Evolutionary conservation across 257 asterid species (phyloP).

Genomic region (Solanum etuberosum): DNA sequence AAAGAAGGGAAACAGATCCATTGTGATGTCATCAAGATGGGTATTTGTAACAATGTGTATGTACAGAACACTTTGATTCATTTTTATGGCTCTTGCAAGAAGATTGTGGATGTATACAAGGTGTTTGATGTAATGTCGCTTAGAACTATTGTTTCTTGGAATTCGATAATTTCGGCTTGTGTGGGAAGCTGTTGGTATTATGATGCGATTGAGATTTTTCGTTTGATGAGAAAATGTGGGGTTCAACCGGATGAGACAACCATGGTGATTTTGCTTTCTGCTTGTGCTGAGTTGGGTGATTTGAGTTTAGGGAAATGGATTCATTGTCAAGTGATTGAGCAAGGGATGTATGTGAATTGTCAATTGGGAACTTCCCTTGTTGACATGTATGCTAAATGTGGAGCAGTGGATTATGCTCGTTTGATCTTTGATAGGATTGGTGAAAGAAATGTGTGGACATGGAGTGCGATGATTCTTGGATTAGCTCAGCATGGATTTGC

Average conservation of each 20-base stretch:
- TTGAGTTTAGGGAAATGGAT: slow-evolving; percentile 59
- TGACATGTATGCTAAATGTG: slow-evolving; percentile 76
- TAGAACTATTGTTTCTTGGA: slow-evolving; percentile 63
- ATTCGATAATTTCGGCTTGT: slow-evolving; percentile 51
- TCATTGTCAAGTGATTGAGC: slow-evolving; percentile 54
- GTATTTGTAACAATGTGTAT: slow-evolving; percentile 34
- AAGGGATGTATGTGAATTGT: slow-evolving; percentile 38
- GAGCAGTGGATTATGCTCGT: slow-evolving; percentile 38
- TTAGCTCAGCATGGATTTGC: slow-evolving; percentile 72
- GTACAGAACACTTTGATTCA: slow-evolving; percentile 54
- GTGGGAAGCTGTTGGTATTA: slow-evolving; percentile 38
- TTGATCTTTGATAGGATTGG: slow-evolving; percentile 38
- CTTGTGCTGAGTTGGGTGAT: slow-evolving; percentile 55
- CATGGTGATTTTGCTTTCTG: slow-evolving; percentile 57
- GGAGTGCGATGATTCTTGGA: slow-evolving; percentile 79
- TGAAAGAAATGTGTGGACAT: slow-evolving; percentile 60
- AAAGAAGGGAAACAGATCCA: slow-evolving; percentile 58
- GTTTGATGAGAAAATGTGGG: slow-evolving; percentile 34
- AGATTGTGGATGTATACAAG: slow-evolving; percentile 27
- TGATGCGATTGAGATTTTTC: slow-evolving; percentile 29
- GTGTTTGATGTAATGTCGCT: slow-evolving; percentile 58
- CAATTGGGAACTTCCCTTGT: slow-evolving; percentile 65
- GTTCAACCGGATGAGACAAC: slow-evolving; percentile 47
- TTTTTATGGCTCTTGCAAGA: slow-evolving; percentile 50
- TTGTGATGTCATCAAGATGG: slow-evolving; percentile 52